phyloP scores from a whole-genome alignment of 2,329 filamentous ascomycete genomes.

The Exutisphaerella laricina region DNA sequence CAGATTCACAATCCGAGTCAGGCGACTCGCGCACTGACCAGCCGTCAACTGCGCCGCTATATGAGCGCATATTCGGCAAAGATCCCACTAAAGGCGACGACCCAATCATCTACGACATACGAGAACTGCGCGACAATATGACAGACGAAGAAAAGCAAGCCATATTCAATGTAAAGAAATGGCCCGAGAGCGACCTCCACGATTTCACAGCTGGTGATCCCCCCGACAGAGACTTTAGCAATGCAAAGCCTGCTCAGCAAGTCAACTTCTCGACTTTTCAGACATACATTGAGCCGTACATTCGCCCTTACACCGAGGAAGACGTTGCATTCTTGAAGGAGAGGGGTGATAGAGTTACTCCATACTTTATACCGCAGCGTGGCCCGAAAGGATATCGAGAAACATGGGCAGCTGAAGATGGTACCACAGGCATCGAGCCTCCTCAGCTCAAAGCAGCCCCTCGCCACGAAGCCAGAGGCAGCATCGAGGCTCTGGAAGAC shows the following conservation, averaged over 20 bases:
- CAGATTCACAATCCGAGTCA: slow-evolving; percentile 55
- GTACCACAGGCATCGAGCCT: slow-evolving; percentile 66
- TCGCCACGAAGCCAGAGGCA: slow-evolving; percentile 76
- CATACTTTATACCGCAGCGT: slow-evolving; percentile 80
- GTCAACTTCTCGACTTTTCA: slow-evolving; percentile 90
- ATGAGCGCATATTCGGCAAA: slow-evolving; percentile 77
- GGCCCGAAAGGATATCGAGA: slow-evolving; percentile 83
- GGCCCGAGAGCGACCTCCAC: slow-evolving; percentile 72
- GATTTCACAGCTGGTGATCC: slow-evolving; percentile 83
- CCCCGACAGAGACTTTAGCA: slow-evolving; percentile 93
- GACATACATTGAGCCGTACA: slow-evolving; percentile 87
- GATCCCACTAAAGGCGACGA: slow-evolving; percentile 88
- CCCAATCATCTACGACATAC: slow-evolving; percentile 91
- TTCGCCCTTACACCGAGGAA: slow-evolving; percentile 83
- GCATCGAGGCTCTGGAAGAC: slow-evolving; percentile 80
- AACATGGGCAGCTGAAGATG: slow-evolving; percentile 92
- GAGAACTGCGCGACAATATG: slow-evolving; percentile 67
- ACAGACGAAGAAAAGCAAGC: slow-evolving; percentile 76
- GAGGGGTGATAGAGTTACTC: slow-evolving; percentile 69
- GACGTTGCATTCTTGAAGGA: slow-evolving; percentile 91
- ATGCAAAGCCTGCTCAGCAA: slow-evolving; percentile 86
- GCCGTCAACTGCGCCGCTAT: slow-evolving; percentile 60
- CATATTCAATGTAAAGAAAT: slow-evolving; percentile 81
- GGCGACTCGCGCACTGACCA: slow-evolving; percentile 51
- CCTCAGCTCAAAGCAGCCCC: slow-evolving; percentile 60